Evolutionary conservation across 2,329 filamentous ascomycete genomes (phyloP), one percentile per base, ranked within the genome.

Genomic region (Clathrospora elynae): DNA sequence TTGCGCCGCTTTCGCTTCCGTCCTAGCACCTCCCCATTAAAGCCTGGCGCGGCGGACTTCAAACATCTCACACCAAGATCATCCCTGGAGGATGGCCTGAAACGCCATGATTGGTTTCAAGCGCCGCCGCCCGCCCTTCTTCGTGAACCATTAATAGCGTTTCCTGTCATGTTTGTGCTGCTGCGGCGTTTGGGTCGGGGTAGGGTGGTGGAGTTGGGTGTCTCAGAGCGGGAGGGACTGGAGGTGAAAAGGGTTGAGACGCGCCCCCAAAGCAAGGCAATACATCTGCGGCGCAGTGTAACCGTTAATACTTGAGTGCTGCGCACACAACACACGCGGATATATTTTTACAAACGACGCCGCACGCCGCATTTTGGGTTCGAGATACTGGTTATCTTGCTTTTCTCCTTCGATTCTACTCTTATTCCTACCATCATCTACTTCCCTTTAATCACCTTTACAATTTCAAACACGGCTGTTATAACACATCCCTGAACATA

Each of bases 1-100:
- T 24, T 29, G 25, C 26, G n/a, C 18, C n/a, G n/a, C 19, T 25
- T 17, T 33, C 22, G 34, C 22, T 31, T 7, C 28, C 38, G 30
- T 26, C 40, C 38, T 12, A 29, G 25, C 26, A 19, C 24, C 29
- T 31, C 23, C 13, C 23, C 23, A 14, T 12, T 43, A 8, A 14
- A 26, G 28, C 20, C 29, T 43, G 34, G 40, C 30, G 40, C 29
- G 20, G 29, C 29, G 30, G 35, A 39, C 29, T 40, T 25, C 24
- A 35, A 37, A 43, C 29, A 42, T 14, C 14, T 39, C 22, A 17
- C 35, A 39, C 29, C 24, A 5, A 6, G 20, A 18, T 25, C 23
- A 43, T 37, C 40, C 40, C 34, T 20, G 40, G 12, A 32, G 20
- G n/a, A n/a, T 13, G 2, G 17, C n/a, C 23, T 44, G 42, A 44